A percentile compares a stretch with the other conserved stretches of the same genome.
Conservation (phyloP, 2,329 filamentous ascomycete genomes). For the Sporothrix phasma region DNA sequence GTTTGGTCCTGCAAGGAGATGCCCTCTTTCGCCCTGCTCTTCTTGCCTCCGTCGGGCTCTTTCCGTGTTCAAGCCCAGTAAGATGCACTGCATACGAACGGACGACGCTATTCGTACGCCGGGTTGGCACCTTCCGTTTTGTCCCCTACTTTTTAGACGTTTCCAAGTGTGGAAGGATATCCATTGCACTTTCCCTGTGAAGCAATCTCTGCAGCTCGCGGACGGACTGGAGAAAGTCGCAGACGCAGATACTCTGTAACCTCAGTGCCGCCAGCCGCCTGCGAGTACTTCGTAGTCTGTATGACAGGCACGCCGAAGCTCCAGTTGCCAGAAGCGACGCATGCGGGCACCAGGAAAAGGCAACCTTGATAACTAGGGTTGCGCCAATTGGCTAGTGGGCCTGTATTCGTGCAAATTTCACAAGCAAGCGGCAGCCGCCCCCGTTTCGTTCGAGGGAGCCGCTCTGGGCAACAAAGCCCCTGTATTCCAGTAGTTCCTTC, state of each 20-base stretch:
- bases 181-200: neutral
- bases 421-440: neutral
- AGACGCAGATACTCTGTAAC: no score
- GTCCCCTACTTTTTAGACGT: neutral
- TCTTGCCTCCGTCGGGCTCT: conserved; percentile 7
- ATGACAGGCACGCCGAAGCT: neutral
- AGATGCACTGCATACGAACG: conserved; percentile 3
- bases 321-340: neutral
- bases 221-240: no score
- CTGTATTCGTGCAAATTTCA: conserved; percentile 5
- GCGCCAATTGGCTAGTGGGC: conserved; percentile 10
- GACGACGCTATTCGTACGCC: neutral
- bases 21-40: neutral
- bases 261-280: no score
- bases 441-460: no score
- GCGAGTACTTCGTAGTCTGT: no score
- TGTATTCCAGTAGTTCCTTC: neutral
- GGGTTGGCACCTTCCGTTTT: neutral
- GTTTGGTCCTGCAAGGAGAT: conserved; percentile 4
- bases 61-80: no score
- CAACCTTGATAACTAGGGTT: conserved; percentile 8
- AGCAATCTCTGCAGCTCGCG: no score
- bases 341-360: conserved; percentile 10
- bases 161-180: neutral
- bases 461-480: neutral